A percentile compares a stretch with the other conserved stretches of the same genome.
These are phyloP conservation scores for Ploettnerulaceae sp. DNA, from an alignment of 2,329 filamentous ascomycete species.

Conservation along the genomic window DNA sequence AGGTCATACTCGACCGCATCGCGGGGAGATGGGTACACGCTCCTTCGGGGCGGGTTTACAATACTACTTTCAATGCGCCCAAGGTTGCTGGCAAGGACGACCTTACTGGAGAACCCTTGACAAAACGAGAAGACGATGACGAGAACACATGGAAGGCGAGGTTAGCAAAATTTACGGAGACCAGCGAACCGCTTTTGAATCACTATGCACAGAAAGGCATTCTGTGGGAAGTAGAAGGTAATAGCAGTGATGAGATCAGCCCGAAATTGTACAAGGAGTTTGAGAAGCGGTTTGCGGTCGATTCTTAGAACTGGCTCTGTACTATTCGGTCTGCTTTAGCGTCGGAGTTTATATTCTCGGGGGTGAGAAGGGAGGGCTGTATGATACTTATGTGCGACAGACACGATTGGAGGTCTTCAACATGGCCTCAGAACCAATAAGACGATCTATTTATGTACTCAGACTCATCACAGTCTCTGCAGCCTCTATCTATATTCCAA, in stretches of 20 bases:
- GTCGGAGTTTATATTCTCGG: not conserved
- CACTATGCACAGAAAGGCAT: slow-evolving; percentile 84
- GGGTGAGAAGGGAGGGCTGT: not conserved
- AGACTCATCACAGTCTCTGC: no score
- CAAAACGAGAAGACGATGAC: slow-evolving; percentile 79
- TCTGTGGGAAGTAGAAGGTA: slow-evolving; percentile 79
- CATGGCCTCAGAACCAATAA: no score
- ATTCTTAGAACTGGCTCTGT: slow-evolving; percentile 3
- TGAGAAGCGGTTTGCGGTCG: slow-evolving; percentile 61
- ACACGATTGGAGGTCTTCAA: no score
- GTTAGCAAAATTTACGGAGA: slow-evolving; percentile 80
- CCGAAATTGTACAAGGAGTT: slow-evolving; percentile 85
- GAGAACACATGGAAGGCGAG: slow-evolving; percentile 80
- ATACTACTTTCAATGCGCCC: slow-evolving; percentile 86
- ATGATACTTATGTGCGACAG: slow-evolving; percentile 6
- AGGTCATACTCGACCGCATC: slow-evolving; percentile 85
- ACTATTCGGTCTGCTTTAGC: not conserved
- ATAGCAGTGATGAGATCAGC: slow-evolving; percentile 91
- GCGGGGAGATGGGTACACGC: slow-evolving; percentile 91
- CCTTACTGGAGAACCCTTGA: slow-evolving; percentile 79
- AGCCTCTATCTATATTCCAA: no score
- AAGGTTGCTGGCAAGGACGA: slow-evolving; percentile 79
- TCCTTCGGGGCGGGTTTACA: slow-evolving; percentile 88
- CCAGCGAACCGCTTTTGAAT: slow-evolving; percentile 76
- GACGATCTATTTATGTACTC: no score